Evolutionary conservation across 2,329 filamentous ascomycete species (phyloP).

Genomic region (Fusarium sp.): DNA sequence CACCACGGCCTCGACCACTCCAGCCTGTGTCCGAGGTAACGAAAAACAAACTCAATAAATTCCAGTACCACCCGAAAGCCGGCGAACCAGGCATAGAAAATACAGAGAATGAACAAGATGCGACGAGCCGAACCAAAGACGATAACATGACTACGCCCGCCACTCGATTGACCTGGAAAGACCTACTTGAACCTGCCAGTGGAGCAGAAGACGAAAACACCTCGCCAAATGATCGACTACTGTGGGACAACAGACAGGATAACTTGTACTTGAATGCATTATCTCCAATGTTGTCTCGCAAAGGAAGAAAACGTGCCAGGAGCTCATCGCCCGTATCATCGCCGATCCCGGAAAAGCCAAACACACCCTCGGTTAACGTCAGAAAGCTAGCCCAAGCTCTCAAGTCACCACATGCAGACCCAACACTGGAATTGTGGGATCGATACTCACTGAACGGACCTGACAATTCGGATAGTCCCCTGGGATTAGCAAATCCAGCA

Average conservation of each 20-base stretch:
- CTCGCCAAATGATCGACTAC: conserved; percentile 72
- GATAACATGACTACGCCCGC: conserved; percentile 59
- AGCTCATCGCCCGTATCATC: conserved; percentile 81
- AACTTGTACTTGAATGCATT: conserved; percentile 56
- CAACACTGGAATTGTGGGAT: conserved; percentile 82
- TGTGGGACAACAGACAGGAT: conserved; percentile 69
- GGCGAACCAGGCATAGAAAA: conserved; percentile 35
- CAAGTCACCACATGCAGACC: conserved; percentile 77
- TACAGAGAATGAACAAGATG: conserved; percentile 29
- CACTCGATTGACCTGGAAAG: conserved; percentile 68
- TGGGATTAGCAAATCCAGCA: conserved; percentile 65
- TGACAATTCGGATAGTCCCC: conserved; percentile 58
- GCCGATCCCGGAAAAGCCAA: conserved; percentile 64
- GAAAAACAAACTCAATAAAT: conserved; percentile 72
- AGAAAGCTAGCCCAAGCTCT: conserved; percentile 69
- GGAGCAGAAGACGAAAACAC: conserved; percentile 60
- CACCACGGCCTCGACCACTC: conserved; percentile 54
- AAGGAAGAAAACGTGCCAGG: conserved; percentile 74
- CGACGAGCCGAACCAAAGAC: conserved; percentile 33
- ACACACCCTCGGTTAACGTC: conserved; percentile 66
- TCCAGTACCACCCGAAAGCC: conserved; percentile 55
- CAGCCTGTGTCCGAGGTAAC: conserved; percentile 68
- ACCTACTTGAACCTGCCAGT: conserved; percentile 63
- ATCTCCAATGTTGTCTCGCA: conserved; percentile 63
- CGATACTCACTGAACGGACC: conserved; percentile 69